Conservation (phyloP, 2,329 filamentous ascomycete genomes). For the Nannizzia gypsea region DNA sequence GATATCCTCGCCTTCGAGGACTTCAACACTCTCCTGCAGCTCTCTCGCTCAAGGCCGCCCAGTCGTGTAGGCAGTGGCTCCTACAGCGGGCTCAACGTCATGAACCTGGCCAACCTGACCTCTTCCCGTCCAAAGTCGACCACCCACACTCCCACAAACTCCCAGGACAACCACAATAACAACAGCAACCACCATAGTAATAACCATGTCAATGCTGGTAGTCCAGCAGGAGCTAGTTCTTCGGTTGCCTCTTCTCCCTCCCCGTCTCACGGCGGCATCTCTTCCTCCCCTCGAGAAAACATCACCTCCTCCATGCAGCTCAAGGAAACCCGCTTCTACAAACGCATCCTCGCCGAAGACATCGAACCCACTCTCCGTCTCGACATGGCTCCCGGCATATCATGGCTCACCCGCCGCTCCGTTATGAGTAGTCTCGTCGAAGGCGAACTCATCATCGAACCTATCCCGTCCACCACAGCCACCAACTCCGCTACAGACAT, state of each 20-base stretch:
- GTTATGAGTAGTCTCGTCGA: constrained; percentile 75
- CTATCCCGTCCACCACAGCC: constrained; percentile 50
- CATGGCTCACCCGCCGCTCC: constrained; percentile 80
- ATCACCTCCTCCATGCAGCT: constrained; percentile 43
- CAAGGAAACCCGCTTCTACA: constrained; percentile 90
- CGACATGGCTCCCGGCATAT: constrained; percentile 79
- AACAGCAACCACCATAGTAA: background rate
- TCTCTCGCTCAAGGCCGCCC: constrained; percentile 50
- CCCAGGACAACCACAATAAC: constrained; percentile 19
- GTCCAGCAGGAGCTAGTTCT: constrained; percentile 38
- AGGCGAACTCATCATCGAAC: constrained; percentile 79
- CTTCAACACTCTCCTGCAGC: constrained; percentile 63
- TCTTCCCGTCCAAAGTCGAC: constrained; percentile 25
- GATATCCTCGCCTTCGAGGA: constrained; percentile 75
- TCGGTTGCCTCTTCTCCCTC: constrained; percentile 27
- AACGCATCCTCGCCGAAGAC: constrained; percentile 75
- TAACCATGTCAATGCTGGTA: background rate
- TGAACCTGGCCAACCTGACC: constrained; percentile 39
- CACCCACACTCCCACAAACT: constrained; percentile 50
- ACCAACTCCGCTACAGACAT: constrained; percentile 12
- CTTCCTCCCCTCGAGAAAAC: constrained; percentile 31
- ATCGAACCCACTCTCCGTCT: constrained; percentile 88
- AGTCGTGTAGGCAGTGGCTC: constrained; percentile 63
- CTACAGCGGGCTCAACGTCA: constrained; percentile 52
- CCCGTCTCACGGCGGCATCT: constrained; percentile 29